Evolutionary conservation across 805 yeast genomes (phyloP), one percentile per base, ranked within the genome.

Genomic region (Priceomyces fermenticarens): DNA sequence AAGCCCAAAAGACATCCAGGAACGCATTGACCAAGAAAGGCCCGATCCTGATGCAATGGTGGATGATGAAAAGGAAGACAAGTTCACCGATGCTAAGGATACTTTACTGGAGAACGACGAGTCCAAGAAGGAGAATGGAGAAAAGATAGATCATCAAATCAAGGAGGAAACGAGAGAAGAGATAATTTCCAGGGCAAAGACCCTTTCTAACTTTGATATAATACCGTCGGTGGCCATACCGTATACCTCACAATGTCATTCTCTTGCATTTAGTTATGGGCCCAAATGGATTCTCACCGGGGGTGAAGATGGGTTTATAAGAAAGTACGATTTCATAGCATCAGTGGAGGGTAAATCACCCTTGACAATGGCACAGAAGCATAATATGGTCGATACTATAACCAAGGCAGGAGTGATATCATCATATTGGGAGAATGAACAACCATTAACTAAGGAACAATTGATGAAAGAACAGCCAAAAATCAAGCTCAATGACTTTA

Each of bases 401-500:
- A 76, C 85, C 7, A 83, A 85, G 54, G 93, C 89, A 0, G 99
- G 98, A 5, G 83, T 88, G 4, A 64, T 90, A 4, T 57, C 75
- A 11, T 83, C 93, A 0, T 91, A 88, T 65, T 93, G 97, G 97
- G 98, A 91, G 56, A 93, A 93, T 61, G 98, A 93, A 64, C 87
- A 89, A 53, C 97, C 98, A 0, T 67, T 79, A 42, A 63, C 71
- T 26, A 68, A 67, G 46, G 55, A 72, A 43, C 70, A 70, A 44
- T 55, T 52, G 35, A 57, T 47, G 60, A 41, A 46, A 20, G 13
- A 40, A 6, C 67, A 69, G 48, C 69, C 73, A 4, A 69, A 67
- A 42, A 42, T 69, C 32, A 65, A 65, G 36, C 53, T 46, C 4
- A 54, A 58, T 37, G 71, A 68, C 46, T 68, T 68, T 39, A 41